phyloP scores from a whole-genome alignment of 1,139 yeast genomes.

The Geotrichum candidum region DNA sequence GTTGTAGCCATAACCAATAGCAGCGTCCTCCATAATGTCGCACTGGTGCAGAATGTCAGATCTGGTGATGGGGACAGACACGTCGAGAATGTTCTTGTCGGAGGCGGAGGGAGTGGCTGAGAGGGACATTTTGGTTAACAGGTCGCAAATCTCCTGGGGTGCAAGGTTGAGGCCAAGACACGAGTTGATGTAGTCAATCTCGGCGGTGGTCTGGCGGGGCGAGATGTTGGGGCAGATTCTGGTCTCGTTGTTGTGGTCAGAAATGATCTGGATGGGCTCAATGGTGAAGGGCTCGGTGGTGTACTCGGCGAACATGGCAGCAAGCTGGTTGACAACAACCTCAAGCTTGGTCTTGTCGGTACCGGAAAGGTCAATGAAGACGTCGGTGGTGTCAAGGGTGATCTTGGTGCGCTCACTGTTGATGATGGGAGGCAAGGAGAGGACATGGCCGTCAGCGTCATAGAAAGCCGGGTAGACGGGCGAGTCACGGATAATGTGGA shows the following conservation, averaged over 20 bases:
- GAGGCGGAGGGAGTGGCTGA: constrained; percentile 50
- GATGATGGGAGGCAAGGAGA: constrained; percentile 95
- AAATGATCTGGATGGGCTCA: constrained; percentile 82
- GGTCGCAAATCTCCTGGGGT: constrained; percentile 59
- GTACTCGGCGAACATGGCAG: constrained; percentile 92
- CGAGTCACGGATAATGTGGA: constrained; percentile 81
- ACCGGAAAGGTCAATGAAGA: constrained; percentile 91
- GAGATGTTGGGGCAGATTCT: constrained; percentile 69
- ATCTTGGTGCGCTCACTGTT: constrained; percentile 90
- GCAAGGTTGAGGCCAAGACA: constrained; percentile 75
- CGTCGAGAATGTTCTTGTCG: constrained; percentile 54
- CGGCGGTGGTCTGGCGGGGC: constrained; percentile 67
- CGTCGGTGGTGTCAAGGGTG: constrained; percentile 73
- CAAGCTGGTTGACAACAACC: constrained; percentile 82
- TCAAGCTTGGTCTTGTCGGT: constrained; percentile 92
- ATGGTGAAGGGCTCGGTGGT: constrained; percentile 55
- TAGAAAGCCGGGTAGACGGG: constrained; percentile 88
- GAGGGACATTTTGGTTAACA: constrained; percentile 78
- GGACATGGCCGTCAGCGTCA: constrained; percentile 70
- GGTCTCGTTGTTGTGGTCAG: constrained; percentile 74
- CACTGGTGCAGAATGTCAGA: constrained; percentile 95
- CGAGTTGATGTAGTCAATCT: constrained; percentile 81
- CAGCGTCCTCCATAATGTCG: constrained; percentile 98
- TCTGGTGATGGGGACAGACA: constrained; percentile 84
- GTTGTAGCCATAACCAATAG: constrained; percentile 92